Evolutionary conservation across 225 moss, liverwort and hornwort genomes (phyloP), one percentile per base, ranked within the genome.

Genomic region (Physcomitrellopsis africana): DNA sequence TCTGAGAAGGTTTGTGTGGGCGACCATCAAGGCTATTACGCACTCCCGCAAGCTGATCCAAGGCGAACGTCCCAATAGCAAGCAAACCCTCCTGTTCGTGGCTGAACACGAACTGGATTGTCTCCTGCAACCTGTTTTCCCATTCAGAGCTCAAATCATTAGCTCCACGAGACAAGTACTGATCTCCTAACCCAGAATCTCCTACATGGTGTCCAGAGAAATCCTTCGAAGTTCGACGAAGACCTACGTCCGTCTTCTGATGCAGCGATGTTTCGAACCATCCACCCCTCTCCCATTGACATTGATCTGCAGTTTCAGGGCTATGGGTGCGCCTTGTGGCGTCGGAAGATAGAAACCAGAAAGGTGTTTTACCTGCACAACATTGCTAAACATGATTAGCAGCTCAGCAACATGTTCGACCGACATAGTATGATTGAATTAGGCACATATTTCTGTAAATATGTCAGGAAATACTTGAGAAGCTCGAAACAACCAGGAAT

Each of bases 41-140:
- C 32, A 42, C 46, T 23, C 58, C 86, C 22, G 68, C 72, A 16
- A 86, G 66, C 55, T 84, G 68, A 49, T 87, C 87, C 12, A 87
- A 47, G 19, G 87, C 87, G 10, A 87, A 87, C 11, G 87, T 87
- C 9, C 87, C 82, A 27, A 87, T 87, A 58, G 87, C 82, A 9
- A 87, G 87, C 67, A 87, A 60, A 18, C 87, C 87, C 16, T 82
- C 77, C 29, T 82, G 82, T 43, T 85, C 77, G 71, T 84, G 80
- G 59, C 82, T 80, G 80, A 87, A 87, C 18, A 87, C 85, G 69
- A 87, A 80, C 2, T 80, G 77, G 55, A 87, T 77, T 19, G 72
- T 82, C 68, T 87, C 87, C 54, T 82, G 82, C 68, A 85, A 43
- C 26, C 22, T 72, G 47, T 67, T 68, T 26, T 84, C 76, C 84